Evolutionary conservation across 306 rosid species (phyloP).

Genomic region (Casuarina cunninghamiana): DNA sequence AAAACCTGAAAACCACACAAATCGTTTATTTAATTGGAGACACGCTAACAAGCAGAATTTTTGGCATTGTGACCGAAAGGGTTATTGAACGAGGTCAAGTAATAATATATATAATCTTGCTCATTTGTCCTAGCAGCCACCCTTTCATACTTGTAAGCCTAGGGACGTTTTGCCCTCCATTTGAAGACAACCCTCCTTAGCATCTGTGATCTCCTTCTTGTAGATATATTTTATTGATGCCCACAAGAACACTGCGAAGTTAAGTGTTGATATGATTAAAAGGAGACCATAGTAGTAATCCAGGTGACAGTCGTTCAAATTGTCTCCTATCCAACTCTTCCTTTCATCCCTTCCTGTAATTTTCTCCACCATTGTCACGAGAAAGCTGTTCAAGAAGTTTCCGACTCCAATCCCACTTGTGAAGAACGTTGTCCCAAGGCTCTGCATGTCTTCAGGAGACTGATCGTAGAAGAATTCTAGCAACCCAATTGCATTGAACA

Average conservation of each 20-base stretch:
- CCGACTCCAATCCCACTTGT: constrained; percentile 73
- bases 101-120: too few species aligned
- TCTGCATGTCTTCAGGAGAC: constrained; percentile 80
- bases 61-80: neutral
- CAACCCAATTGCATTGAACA: constrained; percentile 61
- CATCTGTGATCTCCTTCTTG: constrained; percentile 45
- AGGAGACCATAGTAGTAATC: constrained; percentile 70
- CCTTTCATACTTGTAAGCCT: constrained; percentile 38
- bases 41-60: neutral
- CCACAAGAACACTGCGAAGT: constrained; percentile 46
- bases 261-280: constrained; percentile 48
- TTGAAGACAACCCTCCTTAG: constrained; percentile 21
- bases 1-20: neutral
- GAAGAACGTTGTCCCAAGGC: constrained; percentile 71
- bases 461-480: constrained; percentile 81
- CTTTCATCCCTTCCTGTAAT: constrained; percentile 41
- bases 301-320: constrained; percentile 63
- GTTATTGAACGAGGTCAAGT: too few species aligned
- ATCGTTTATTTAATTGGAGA: neutral
- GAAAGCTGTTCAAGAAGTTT: constrained; percentile 55
- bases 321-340: constrained; percentile 66
- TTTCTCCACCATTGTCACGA: constrained; percentile 58
- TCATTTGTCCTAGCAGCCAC: too few species aligned
- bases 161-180: constrained; percentile 38
- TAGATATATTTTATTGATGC: constrained; percentile 51